Evolutionary conservation across 2,329 filamentous ascomycete genomes (phyloP).

Genomic region (Stemphylium beticola): DNA sequence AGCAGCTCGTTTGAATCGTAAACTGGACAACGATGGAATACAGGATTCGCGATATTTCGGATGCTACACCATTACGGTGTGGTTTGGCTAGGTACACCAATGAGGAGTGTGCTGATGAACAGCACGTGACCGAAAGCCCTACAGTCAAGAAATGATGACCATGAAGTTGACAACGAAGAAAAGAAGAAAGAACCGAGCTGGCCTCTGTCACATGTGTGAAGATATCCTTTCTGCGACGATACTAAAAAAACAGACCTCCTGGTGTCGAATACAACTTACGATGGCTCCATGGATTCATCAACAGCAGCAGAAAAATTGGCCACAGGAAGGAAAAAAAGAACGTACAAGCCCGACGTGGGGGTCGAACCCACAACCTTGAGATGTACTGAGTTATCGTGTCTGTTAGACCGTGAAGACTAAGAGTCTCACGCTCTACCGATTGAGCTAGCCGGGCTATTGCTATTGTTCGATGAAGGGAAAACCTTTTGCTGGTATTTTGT

Average conservation of each 20-base stretch:
- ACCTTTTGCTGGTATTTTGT: background rate
- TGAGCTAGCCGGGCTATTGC: slow-evolving; percentile 26
- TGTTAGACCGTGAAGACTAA: slow-evolving; percentile 30
- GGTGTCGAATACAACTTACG: background rate
- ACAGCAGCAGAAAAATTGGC: background rate
- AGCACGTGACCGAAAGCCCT: too few relatives aligned
- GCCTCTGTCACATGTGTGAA: too few relatives aligned
- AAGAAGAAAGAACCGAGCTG: too few relatives aligned
- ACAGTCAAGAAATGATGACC: too few relatives aligned
- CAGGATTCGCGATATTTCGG: too few relatives aligned
- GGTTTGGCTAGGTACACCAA: too few relatives aligned
- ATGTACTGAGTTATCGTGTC: slow-evolving; percentile 14
- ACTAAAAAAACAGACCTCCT: background rate
- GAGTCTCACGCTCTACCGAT: slow-evolving; percentile 53
- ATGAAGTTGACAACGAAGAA: too few relatives aligned
- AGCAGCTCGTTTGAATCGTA: too few relatives aligned
- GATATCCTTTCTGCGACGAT: background rate
- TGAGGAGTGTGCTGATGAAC: too few relatives aligned
- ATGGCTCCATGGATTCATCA: background rate
- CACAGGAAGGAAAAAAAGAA: background rate
- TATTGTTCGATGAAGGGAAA: slow-evolving; percentile 3
- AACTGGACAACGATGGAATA: too few relatives aligned
- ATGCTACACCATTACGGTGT: too few relatives aligned
- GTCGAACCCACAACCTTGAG: slow-evolving; percentile 25
- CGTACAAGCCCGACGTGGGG: slow-evolving; percentile 18